Evolutionary conservation across 306 rosid species (phyloP).

Genomic region (Cicer chorassanicum): DNA sequence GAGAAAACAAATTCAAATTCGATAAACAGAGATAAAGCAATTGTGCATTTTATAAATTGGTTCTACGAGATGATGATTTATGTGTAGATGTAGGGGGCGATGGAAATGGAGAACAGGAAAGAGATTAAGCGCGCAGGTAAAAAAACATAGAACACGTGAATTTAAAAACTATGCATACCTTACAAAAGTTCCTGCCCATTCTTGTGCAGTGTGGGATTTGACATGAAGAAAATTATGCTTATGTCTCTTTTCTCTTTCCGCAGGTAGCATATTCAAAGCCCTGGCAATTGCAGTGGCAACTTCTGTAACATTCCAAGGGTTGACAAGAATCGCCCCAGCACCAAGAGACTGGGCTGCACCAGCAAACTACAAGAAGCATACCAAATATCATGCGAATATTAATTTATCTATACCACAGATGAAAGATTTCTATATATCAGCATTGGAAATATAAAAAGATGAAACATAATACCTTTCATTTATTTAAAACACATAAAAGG

Average conservation of each 20-base stretch:
- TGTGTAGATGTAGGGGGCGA: too few relatives aligned
- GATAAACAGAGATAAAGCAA: too few relatives aligned
- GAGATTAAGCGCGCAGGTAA: too few relatives aligned
- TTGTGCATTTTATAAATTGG: too few relatives aligned
- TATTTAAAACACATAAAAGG: background rate
- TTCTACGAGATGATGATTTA: too few relatives aligned
- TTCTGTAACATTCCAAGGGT: constrained; percentile 93
- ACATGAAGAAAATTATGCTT: constrained; percentile 80
- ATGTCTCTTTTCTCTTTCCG: constrained; percentile 84
- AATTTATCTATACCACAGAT: constrained; percentile 3
- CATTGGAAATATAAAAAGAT: background rate
- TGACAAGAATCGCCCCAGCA: constrained; percentile 92
- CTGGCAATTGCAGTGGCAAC: constrained; percentile 78
- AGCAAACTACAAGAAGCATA: constrained; percentile 74
- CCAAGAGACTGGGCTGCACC: constrained; percentile 99
- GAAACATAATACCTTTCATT: constrained; percentile 10
- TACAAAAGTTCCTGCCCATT: constrained; percentile 98
- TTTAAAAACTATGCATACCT: constrained; percentile 56
- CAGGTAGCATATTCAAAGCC: constrained; percentile 76
- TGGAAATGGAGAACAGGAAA: too few relatives aligned
- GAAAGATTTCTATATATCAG: constrained; percentile 22
- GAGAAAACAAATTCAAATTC: too few relatives aligned
- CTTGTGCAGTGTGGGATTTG: constrained; percentile 90
- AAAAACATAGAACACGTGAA: background rate
- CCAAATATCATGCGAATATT: constrained; percentile 4